phyloP scores from a whole-genome alignment of 768 basidiomycete genomes.

The Crepidotus variabilis region DNA sequence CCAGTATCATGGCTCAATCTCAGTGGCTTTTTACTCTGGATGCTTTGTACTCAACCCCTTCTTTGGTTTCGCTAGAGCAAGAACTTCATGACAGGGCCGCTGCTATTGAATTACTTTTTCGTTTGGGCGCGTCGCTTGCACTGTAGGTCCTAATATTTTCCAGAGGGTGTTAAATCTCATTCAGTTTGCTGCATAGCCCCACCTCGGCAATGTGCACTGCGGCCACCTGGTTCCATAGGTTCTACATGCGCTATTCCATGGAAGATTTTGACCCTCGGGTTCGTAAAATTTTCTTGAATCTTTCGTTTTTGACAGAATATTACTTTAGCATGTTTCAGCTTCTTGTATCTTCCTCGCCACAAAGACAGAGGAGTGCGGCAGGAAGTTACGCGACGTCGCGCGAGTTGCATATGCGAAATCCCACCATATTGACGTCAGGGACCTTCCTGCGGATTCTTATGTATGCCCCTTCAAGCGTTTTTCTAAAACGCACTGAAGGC shows the following conservation, averaged over 20 bases:
- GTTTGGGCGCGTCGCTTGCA: constrained; percentile 70
- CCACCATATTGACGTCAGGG: constrained; percentile 46
- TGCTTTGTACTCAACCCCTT: constrained; percentile 57
- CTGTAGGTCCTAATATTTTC: constrained; percentile 50
- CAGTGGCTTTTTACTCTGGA: constrained; percentile 76
- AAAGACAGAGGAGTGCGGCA: constrained; percentile 88
- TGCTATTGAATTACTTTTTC: constrained; percentile 84
- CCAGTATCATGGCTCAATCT: constrained; percentile 18
- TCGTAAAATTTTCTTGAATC: constrained; percentile 5
- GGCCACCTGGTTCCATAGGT: constrained; percentile 88
- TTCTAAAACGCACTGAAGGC: constrained; percentile 4
- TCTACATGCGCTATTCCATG: constrained; percentile 85
- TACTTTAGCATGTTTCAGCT: constrained; percentile 71
- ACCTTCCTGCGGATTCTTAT: constrained; percentile 62
- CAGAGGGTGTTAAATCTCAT: constrained; percentile 10
- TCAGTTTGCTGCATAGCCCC: constrained; percentile 40
- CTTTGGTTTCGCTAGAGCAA: constrained; percentile 52
- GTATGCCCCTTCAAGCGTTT: constrained; percentile 32
- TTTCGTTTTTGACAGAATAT: constrained; percentile 3
- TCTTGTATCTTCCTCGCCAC: constrained; percentile 86
- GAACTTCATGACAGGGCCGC: constrained; percentile 77
- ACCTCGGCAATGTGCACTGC: constrained; percentile 83
- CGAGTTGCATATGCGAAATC: constrained; percentile 71
- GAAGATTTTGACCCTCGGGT: constrained; percentile 81
- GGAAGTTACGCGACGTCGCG: constrained; percentile 84